phyloP scores from a whole-genome alignment of 2,329 filamentous ascomycete species.

The Pyricularia pennisetigena region DNA sequence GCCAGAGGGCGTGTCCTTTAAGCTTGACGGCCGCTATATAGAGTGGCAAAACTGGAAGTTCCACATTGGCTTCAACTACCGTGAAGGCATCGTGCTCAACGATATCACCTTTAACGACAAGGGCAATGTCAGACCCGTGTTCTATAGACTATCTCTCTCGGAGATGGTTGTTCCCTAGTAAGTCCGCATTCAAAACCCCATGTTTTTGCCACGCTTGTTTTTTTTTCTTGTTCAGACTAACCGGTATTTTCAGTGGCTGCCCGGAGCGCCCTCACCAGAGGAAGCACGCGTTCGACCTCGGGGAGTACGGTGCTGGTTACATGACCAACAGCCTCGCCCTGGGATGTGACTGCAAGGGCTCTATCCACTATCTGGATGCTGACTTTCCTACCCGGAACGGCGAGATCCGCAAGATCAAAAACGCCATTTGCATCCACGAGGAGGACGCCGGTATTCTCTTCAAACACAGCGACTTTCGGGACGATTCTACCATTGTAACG shows the following conservation, averaged over 20 bases:
- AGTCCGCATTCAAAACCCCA: conserved; percentile 12
- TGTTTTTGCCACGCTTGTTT: not conserved
- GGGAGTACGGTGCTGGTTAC: conserved; percentile 66
- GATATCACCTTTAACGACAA: conserved; percentile 88
- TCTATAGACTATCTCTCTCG: conserved; percentile 80
- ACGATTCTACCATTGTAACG: conserved; percentile 78
- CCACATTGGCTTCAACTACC: conserved; percentile 91
- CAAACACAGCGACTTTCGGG: conserved; percentile 91
- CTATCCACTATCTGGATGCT: conserved; percentile 86
- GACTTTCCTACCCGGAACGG: conserved; percentile 73
- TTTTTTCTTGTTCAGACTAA: not conserved
- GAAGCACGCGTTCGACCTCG: conserved; percentile 74
- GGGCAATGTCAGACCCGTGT: conserved; percentile 64
- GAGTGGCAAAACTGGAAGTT: conserved; percentile 92
- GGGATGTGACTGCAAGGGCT: conserved; percentile 80
- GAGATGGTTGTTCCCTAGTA: conserved; percentile 90
- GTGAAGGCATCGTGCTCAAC: conserved; percentile 82
- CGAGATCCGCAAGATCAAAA: conserved; percentile 73
- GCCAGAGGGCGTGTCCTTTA: conserved; percentile 76
- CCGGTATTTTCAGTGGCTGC: conserved; percentile 39
- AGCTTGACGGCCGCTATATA: conserved; percentile 60
- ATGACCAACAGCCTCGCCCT: conserved; percentile 68
- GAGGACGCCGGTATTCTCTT: conserved; percentile 87
- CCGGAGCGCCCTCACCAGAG: conserved; percentile 71
- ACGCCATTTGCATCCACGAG: conserved; percentile 91